Conservation (phyloP, 139 green algal species). For the Haematococcus lacustris region DNA sequence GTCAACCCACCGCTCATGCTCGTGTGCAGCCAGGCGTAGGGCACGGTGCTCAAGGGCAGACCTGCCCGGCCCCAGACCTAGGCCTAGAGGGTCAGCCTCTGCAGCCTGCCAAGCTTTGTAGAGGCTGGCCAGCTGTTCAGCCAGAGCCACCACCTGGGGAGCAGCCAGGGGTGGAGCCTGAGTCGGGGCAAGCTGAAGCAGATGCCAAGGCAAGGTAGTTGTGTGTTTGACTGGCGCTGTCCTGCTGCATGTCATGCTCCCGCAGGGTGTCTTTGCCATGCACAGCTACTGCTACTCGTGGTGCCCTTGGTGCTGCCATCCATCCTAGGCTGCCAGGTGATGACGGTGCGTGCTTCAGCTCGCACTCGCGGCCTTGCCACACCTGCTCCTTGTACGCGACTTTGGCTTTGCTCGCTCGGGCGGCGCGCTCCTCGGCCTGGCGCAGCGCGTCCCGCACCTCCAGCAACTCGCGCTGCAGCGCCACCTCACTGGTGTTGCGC, state of each 20-base stretch:
- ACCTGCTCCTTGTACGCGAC: not conserved
- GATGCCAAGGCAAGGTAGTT: not conserved
- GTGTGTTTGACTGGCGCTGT: not conserved
- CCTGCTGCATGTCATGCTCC: not conserved
- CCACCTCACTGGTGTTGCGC: constrained; percentile 13
- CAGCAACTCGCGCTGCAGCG: constrained; percentile 33
- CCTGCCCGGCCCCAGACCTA: too few relatives aligned
- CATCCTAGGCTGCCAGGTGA: not conserved
- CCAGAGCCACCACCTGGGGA: not conserved
- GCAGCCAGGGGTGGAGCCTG: not conserved
- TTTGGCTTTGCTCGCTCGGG: constrained; percentile 21
- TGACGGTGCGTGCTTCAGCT: not conserved
- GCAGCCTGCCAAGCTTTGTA: too few relatives aligned
- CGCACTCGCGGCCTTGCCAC: not conserved
- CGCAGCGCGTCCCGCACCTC: constrained; percentile 18
- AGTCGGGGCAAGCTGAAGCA: not conserved
- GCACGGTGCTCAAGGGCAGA: too few relatives aligned
- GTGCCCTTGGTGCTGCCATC: too few relatives aligned
- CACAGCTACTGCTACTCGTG: not conserved
- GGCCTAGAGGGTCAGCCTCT: too few relatives aligned
- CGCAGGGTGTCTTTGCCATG: not conserved
- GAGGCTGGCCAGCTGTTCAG: not conserved
- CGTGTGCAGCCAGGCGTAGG: too few relatives aligned
- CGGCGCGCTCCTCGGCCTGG: constrained; percentile 17
- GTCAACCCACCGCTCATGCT: too few relatives aligned